Percentiles rank a stretch among this genome's conserved stretches.
Evolutionary conservation across 352 stramenopile genomes (phyloP).

Genomic region (Phytophthora capsici): DNA sequence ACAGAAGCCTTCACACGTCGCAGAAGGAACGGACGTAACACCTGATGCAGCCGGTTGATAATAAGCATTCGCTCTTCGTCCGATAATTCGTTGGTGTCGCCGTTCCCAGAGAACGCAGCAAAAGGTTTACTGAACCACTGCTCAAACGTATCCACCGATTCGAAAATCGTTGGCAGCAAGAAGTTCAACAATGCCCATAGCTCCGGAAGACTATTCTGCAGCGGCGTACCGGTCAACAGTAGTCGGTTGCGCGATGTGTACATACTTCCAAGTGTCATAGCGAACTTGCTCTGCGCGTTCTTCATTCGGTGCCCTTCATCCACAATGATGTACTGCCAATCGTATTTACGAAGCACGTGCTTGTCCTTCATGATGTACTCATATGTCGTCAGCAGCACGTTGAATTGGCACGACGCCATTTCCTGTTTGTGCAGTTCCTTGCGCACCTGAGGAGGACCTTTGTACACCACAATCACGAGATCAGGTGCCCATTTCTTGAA

Average conservation of each 20-base stretch:
- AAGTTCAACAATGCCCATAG: slow-evolving; percentile 94
- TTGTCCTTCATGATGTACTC: slow-evolving; percentile 95
- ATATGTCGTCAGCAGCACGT: slow-evolving; percentile 95
- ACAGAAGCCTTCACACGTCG: slow-evolving; percentile 89
- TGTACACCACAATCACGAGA: slow-evolving; percentile 98
- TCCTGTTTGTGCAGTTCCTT: slow-evolving; percentile 85
- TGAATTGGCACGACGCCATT: slow-evolving; percentile 90
- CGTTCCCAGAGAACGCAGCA: slow-evolving; percentile 77
- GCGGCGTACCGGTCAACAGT: slow-evolving; percentile 97
- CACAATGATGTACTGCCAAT: slow-evolving; percentile 95
- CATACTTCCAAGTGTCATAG: slow-evolving; percentile 83
- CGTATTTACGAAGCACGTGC: slow-evolving; percentile 87
- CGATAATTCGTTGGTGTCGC: slow-evolving; percentile 82
- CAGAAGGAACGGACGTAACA: slow-evolving; percentile 85
- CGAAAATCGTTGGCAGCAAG: slow-evolving; percentile 91
- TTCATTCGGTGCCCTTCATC: slow-evolving; percentile 96
- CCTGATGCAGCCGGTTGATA: slow-evolving; percentile 87
- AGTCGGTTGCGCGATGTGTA: slow-evolving; percentile 91
- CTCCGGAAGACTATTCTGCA: slow-evolving; percentile 97
- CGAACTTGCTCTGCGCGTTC: slow-evolving; percentile 92
- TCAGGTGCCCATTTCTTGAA: slow-evolving; percentile 95
- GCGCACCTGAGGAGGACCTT: slow-evolving; percentile 76
- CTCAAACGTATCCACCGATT: slow-evolving; percentile 90
- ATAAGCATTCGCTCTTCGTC: slow-evolving; percentile 91
- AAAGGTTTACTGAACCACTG: slow-evolving; percentile 92